Conservation (phyloP, 441 rosid species). For the Lepidium campestre region DNA sequence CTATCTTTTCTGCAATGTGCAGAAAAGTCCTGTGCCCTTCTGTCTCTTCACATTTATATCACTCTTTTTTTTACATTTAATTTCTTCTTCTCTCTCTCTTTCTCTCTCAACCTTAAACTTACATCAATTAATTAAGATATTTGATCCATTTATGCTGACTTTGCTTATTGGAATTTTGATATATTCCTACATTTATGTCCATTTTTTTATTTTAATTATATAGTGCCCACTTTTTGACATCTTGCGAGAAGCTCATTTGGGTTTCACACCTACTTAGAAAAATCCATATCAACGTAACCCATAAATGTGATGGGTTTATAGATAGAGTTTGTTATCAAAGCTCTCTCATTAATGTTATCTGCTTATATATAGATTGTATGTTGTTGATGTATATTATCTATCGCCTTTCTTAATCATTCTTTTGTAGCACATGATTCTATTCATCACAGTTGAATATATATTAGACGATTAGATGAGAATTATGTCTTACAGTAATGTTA, state of each 20-base stretch:
- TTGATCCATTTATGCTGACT: constrained; percentile 29
- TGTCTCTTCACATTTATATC: constrained; percentile 39
- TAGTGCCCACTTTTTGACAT: constrained; percentile 8
- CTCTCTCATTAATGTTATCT: constrained; percentile 8
- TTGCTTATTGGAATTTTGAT: constrained; percentile 12
- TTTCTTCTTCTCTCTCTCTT: neutral
- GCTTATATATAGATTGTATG: constrained; percentile 4
- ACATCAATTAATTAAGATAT: constrained; percentile 26
- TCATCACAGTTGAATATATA: neutral
- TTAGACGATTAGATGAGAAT: neutral
- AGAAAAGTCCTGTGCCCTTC: constrained; percentile 38
- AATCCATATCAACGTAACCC: constrained; percentile 21
- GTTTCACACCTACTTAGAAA: constrained; percentile 22
- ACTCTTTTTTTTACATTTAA: constrained; percentile 20
- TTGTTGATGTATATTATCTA: neutral
- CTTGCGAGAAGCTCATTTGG: constrained; percentile 7
- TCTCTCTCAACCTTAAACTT: constrained; percentile 26
- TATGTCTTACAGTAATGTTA: neutral
- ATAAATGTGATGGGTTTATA: constrained; percentile 15
- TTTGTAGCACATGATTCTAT: neutral
- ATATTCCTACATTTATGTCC: constrained; percentile 21
- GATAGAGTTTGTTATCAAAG: constrained; percentile 9
- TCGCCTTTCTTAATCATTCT: neutral
- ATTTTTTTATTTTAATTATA: neutral
- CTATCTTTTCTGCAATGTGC: constrained; percentile 41